Evolutionary conservation across 2,329 filamentous ascomycete genomes (phyloP), one percentile per base, ranked within the genome.

Genomic region (Rutstroemia sp.): DNA sequence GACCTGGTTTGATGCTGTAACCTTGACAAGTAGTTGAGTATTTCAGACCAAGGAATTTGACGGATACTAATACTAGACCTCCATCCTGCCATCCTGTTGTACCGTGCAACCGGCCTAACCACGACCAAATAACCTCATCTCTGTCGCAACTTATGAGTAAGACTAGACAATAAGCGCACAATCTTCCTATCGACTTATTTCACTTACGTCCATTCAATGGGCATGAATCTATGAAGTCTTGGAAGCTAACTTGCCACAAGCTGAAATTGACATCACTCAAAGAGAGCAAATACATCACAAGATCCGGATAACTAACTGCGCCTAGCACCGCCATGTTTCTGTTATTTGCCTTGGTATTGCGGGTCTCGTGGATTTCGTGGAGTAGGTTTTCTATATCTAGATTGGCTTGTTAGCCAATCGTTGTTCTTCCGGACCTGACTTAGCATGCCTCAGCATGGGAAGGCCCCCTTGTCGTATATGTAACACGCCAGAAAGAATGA

Each of bases 361-460:
- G 51, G 51, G 37, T 47, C 41, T 38, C 9, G 17, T 38, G 51
- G 41, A 52, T 52, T 39, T 46, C 50, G 17, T 52, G 14, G 41
- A 52, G 50, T 46, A 52, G 30, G n/a, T 27, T 16, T 21, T 45
- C 19, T n/a, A 46, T n/a, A 14, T 53, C 5, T 10, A 34, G 41
- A 21, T 25, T 37, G 6, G 25, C 38, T 30, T 34, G 34, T 25
- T n/a, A 54, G 12, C 51, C 51, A 54, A 54, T 54, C 34, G 21
- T 48, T 21, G 7, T 54, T n/a, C 44, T 12, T 9, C 27, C 44
- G 51, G 51, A 54, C 44, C 51, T 54, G 44, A 49, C 19, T 54
- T 16, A 19, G 16, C 39, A 39, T 27, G 19, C 16, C 2, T 12
- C 8, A 7, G 16, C 39, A 8, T 21, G 25, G 38, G 19, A 38